Base-by-base conservation (phyloP, 345 rosid species). In the Gossypium anomalum region DNA sequence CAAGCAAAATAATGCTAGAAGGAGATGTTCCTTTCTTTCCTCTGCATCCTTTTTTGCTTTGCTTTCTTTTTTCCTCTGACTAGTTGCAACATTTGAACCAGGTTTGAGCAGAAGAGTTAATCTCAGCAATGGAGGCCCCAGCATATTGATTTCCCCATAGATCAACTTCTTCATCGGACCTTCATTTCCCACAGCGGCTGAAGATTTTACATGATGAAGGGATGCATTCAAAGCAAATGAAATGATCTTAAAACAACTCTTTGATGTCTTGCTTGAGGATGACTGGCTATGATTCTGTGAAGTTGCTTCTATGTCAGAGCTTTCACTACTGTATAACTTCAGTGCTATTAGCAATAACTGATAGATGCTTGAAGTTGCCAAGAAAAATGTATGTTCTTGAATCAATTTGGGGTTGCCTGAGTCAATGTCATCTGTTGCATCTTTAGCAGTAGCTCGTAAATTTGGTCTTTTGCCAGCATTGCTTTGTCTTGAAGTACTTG, bases 291-390 rank as follows among this genome's bases (percentile, higher is more conserved):
- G 85, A 70, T 72, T 78, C 81, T 88, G 90, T 17, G 88, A 87
- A 75, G 84, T 67, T 49, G 89, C 60, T 62, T 38, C 62, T 49
- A 60, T 56, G 67, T 68, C 78, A 34, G 74, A 79, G 74, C 75
- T 43, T 74, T 80, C 89, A 72, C 56, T 55, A 73, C 53, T 75
- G 75, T 60, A 72, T 17, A 77, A 82, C 67, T 83, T 78, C 72
- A 88, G 72, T 0, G 72, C 75, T 70, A 73, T 76, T 72, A 81
- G 83, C 81, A 89, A 77, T 49, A 90, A 71, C 84, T 88, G 91
- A 78, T 78, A 80, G 72, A 93, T 84, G 77, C 88, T 90, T 80
- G 97, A 88, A 79, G 93, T 88, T 75, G 93, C 72, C 85, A 92
- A 81, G 80, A 87, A 89, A 49, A 87, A 79, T 62, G 80, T 77